phyloP scores from a whole-genome alignment of 257 asterid genomes.

The Ballota nigra region DNA sequence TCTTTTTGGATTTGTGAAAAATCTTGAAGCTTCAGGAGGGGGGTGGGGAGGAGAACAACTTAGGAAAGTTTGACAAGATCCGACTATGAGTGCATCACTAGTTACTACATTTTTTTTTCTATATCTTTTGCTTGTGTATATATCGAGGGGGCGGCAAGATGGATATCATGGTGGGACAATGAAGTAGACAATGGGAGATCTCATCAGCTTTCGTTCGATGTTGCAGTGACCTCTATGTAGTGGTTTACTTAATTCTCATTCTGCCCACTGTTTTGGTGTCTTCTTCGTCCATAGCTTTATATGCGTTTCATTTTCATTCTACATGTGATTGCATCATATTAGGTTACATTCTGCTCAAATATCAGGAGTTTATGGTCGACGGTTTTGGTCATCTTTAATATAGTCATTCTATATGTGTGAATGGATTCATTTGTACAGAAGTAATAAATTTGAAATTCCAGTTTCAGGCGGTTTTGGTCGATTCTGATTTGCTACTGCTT shows the following conservation, averaged over 20 bases:
- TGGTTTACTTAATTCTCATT: neutral
- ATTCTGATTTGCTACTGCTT: neutral
- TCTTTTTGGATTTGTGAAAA: conserved; percentile 20
- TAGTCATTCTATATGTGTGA: conserved; percentile 15
- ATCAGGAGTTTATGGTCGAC: conserved; percentile 11
- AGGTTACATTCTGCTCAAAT: conserved; percentile 13
- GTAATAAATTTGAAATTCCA: neutral
- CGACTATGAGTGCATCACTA: conserved; percentile 4
- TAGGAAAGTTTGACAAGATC: neutral
- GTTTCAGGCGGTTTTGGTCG: neutral
- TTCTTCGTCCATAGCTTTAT: neutral
- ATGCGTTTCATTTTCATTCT: neutral
- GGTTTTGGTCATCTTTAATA: conserved; percentile 14
- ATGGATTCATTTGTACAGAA: conserved; percentile 30
- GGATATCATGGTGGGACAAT: conserved; percentile 6
- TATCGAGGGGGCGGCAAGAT: conserved; percentile 9
- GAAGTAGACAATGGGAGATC: conserved; percentile 10
- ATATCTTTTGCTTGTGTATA: conserved; percentile 12
- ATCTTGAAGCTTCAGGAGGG: conserved; percentile 8
- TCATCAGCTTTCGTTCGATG: neutral
- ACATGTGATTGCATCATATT: conserved; percentile 1
- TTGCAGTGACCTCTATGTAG: neutral
- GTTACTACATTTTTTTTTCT: neutral
- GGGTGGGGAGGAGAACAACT: neutral
- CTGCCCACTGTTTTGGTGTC: neutral